Evolutionary conservation across 2,329 filamentous ascomycete genomes (phyloP), one percentile per base, ranked within the genome.

Genomic region (Acephala macrosclerotiorum): DNA sequence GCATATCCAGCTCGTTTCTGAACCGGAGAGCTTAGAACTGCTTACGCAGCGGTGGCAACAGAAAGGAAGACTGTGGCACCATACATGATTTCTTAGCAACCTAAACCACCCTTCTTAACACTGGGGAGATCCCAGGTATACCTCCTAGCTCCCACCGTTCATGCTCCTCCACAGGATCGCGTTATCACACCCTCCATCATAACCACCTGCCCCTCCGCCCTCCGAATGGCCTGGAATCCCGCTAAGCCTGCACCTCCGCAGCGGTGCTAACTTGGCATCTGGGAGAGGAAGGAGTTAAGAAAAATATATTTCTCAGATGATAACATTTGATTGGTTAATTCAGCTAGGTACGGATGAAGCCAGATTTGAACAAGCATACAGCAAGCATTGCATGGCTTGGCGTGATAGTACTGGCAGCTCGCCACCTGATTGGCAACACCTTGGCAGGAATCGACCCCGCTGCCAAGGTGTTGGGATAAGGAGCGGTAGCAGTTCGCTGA

Each of bases 1-100:
- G 76, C 75, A 71, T 85, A 86, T 0, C 77, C 75, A 26, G 79
- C 78, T 51, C 80, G 78, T 8, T 77, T 70, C 49, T 71, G 71
- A 22, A 80, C 71, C 5, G 79, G 77, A 2, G 75, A 65, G 35
- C 36, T 61, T 7, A 55, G 38, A 11, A 63, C 63, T 45, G 20
- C 58, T 59, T 58, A n/a, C 35, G 56, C 35, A 40, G 56, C 20
- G 25, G 26, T 26, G 38, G 22, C 16, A 26, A 58, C 16, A 25
- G 36, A 40, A 5, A 58, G 33, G 20, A 58, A 11, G n/a, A 26
- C 14, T n/a, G 36, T 29, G 40, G 40, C 11, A 26, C 40, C 26
- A 22, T 26, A 58, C 57, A 58, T 58, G 20, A 58, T 58, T 20
- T 35, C 36, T 58, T 77, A 80, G 3, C 2, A 29, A 18, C 11